A percentile compares a stretch with the other conserved stretches of the same genome.
These are phyloP conservation scores for Acanthamoeba healyi DNA, from an alignment of 208 protist genomes.

Conservation along the genomic window DNA sequence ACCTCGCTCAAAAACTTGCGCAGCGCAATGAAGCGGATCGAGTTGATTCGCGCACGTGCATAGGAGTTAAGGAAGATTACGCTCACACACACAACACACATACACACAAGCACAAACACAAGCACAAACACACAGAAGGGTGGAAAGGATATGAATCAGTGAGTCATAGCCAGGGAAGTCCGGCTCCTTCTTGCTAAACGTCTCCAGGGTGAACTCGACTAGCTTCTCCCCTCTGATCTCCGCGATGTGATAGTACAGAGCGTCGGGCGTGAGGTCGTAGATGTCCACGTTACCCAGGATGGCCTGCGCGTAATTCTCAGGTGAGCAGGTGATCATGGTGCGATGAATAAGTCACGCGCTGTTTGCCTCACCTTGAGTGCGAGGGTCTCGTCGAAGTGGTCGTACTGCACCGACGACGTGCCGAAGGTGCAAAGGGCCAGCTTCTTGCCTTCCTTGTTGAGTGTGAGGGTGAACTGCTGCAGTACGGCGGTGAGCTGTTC, in stretches of 20 bases:
- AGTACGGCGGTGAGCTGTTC: constrained; percentile 47
- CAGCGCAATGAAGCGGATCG: constrained; percentile 33
- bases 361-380: not conserved
- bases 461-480: constrained; percentile 30
- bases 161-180: constrained; percentile 69
- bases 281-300: constrained; percentile 69
- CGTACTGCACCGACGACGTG: constrained; percentile 22
- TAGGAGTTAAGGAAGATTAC: not conserved
- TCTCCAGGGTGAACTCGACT: constrained; percentile 68
- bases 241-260: constrained; percentile 51
- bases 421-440: constrained; percentile 63
- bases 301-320: not conserved
- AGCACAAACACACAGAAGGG: not conserved
- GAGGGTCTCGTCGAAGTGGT: constrained; percentile 8
- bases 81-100: not conserved
- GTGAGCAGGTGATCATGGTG: not conserved
- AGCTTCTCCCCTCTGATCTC: constrained; percentile 74
- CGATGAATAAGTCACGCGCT: not conserved
- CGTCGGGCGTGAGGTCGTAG: constrained; percentile 57
- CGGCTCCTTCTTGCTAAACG: not conserved
- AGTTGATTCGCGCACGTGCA: constrained; percentile 34
- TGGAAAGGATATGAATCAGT: constrained; percentile 66
- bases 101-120: not conserved
- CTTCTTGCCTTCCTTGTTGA: constrained; percentile 67
- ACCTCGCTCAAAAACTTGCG: constrained; percentile 52